phyloP scores from a whole-genome alignment of 2,329 filamentous ascomycete species.

The Penicillium sp. region DNA sequence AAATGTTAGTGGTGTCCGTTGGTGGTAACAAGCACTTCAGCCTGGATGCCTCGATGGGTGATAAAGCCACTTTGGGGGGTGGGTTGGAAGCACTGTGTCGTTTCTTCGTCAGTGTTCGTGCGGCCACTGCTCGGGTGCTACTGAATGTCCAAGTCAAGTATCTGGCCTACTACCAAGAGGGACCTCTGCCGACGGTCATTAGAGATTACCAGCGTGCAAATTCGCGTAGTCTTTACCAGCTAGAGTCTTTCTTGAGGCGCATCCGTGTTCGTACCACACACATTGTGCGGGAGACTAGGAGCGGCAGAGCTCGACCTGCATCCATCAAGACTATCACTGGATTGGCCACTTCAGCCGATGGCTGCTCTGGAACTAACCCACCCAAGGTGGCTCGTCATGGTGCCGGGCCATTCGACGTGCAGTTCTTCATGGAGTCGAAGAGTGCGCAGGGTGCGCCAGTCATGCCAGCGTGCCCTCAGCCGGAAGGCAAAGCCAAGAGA shows the following conservation, averaged over 20 bases:
- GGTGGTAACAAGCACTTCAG: slow-evolving; percentile 58
- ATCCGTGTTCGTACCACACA: slow-evolving; percentile 48
- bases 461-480: background rate
- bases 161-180: slow-evolving; percentile 58
- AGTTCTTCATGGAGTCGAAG: slow-evolving; percentile 53
- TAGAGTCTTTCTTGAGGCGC: slow-evolving; percentile 42
- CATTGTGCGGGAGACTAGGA: slow-evolving; percentile 38
- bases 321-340: slow-evolving; percentile 50
- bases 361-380: slow-evolving; percentile 33
- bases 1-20: slow-evolving; percentile 47
- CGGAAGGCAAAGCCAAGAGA: slow-evolving; percentile 32
- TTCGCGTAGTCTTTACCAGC: slow-evolving; percentile 23
- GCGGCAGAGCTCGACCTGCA: slow-evolving; percentile 32
- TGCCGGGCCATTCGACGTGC: slow-evolving; percentile 55
- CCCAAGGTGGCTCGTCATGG: slow-evolving; percentile 42
- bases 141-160: slow-evolving; percentile 66
- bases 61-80: slow-evolving; percentile 47
- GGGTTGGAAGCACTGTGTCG: slow-evolving; percentile 62
- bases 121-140: slow-evolving; percentile 59
- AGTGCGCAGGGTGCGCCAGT: slow-evolving; percentile 16
- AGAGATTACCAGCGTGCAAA: slow-evolving; percentile 30
- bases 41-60: slow-evolving; percentile 32
- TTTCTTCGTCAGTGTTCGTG: slow-evolving; percentile 63
- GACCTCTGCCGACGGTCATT: slow-evolving; percentile 45
- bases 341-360: slow-evolving; percentile 46